These are phyloP conservation scores for Ophiostoma ulmi DNA, from an alignment of 2,329 filamentous ascomycete genomes.

Conservation along the genomic window DNA sequence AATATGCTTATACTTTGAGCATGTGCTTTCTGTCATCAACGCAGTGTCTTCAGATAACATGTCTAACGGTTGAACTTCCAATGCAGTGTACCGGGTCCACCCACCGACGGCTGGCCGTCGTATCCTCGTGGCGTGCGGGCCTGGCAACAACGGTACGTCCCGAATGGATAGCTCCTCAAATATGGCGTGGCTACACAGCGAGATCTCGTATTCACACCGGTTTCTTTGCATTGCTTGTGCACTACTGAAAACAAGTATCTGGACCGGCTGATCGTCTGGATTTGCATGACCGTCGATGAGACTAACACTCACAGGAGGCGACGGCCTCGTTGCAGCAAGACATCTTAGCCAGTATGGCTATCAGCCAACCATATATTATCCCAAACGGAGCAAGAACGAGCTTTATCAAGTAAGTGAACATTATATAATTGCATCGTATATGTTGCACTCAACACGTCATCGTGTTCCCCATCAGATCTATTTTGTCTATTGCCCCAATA, in stretches of 20 bases:
- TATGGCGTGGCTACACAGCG: background rate
- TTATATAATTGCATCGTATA: background rate
- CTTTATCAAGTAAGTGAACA: slow-evolving; percentile 63
- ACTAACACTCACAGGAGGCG: slow-evolving; percentile 59
- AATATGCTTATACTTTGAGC: background rate
- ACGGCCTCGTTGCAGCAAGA: slow-evolving; percentile 88
- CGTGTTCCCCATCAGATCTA: background rate
- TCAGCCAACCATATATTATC: slow-evolving; percentile 81
- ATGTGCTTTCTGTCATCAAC: background rate
- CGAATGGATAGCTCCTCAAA: background rate
- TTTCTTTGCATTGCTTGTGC: background rate
- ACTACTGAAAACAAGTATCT: background rate
- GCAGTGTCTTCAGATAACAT: background rate
- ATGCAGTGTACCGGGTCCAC: slow-evolving; percentile 76
- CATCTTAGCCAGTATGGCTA: slow-evolving; percentile 93
- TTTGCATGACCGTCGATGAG: background rate
- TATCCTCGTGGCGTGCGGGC: slow-evolving; percentile 85
- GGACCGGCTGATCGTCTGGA: background rate
- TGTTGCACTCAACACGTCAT: background rate
- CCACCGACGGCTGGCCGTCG: slow-evolving; percentile 65
- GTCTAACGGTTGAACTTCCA: background rate
- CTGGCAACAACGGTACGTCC: slow-evolving; percentile 61
- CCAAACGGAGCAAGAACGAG: slow-evolving; percentile 85
- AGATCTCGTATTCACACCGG: background rate
- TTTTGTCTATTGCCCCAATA: background rate